Evolutionary conservation across 2,329 filamentous ascomycete genomes (phyloP).

Genomic region (Cordyceps pruinosa): DNA sequence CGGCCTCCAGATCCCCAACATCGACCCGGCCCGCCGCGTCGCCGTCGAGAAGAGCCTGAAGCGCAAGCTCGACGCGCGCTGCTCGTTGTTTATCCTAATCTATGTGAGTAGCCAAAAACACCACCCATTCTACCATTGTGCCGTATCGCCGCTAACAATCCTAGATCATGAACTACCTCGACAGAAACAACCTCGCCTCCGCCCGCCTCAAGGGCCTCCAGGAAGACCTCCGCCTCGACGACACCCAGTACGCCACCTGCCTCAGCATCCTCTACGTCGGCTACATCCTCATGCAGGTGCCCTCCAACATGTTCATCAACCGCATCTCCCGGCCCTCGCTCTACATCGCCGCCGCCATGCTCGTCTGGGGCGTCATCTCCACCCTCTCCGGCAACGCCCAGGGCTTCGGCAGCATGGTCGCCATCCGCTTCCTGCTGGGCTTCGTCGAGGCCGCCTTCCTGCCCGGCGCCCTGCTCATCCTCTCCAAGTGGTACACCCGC

Average conservation of each 20-base stretch:
- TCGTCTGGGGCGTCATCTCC: constrained; percentile 54
- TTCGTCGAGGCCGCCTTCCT: constrained; percentile 59
- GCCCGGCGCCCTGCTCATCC: constrained; percentile 55
- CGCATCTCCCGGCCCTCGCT: constrained; percentile 43
- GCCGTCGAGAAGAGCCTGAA: constrained; percentile 58
- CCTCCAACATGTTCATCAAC: constrained; percentile 53
- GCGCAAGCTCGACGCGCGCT: constrained; percentile 65
- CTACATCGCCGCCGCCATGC: constrained; percentile 46
- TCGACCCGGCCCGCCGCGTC: constrained; percentile 42
- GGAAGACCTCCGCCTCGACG: constrained; percentile 47
- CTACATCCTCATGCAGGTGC: constrained; percentile 58
- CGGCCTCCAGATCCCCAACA: constrained; percentile 9
- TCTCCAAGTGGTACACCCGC: constrained; percentile 62
- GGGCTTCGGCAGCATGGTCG: constrained; percentile 48
- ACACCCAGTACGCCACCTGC: constrained; percentile 57
- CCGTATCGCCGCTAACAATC: too few relatives aligned
- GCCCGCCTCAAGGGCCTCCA: constrained; percentile 60
- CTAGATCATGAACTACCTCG: constrained; percentile 66
- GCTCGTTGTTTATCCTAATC: constrained; percentile 62
- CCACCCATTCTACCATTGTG: too few relatives aligned
- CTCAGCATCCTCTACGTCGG: constrained; percentile 60
- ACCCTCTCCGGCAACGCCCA: constrained; percentile 46
- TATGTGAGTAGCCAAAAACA: too few relatives aligned
- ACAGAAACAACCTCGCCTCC: constrained; percentile 62
- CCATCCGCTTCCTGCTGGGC: constrained; percentile 52